Conservation (phyloP, 305 asterid species). For the Plantago rigida region DNA sequence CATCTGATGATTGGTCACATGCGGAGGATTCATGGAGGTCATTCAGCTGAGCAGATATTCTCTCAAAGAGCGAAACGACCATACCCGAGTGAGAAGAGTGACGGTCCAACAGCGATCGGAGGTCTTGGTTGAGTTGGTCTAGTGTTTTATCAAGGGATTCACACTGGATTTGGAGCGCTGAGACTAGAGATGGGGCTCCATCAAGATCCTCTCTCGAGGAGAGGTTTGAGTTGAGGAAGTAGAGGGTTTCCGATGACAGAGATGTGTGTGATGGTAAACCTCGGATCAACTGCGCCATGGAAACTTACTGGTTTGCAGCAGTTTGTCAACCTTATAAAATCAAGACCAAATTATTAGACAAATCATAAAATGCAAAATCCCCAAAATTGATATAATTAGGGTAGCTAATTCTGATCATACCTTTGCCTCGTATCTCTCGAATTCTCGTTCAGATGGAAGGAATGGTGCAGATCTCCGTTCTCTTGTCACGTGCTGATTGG, state of each 20-base stretch:
- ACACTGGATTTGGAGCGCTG: constrained; percentile 58
- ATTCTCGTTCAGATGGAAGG: too few species aligned
- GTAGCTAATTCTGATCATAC: too few species aligned
- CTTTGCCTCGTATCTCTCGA: too few species aligned
- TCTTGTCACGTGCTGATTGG: too few species aligned
- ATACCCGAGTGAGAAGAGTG: constrained; percentile 49
- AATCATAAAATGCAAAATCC: too few species aligned
- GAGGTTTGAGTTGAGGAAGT: constrained; percentile 58
- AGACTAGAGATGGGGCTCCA: constrained; percentile 51
- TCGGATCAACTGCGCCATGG: constrained; percentile 24
- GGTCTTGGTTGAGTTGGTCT: constrained; percentile 41
- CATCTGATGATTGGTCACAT: constrained; percentile 30
- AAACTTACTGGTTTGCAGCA: too few species aligned
- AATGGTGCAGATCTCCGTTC: too few species aligned
- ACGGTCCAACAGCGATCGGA: constrained; percentile 36
- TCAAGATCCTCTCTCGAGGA: constrained; percentile 45
- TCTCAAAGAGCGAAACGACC: constrained; percentile 39
- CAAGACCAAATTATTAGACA: too few species aligned
- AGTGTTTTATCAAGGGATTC: constrained; percentile 48
- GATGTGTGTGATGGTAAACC: constrained; percentile 51
- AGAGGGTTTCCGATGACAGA: constrained; percentile 45
- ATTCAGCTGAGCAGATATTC: constrained; percentile 39
- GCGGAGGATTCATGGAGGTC: constrained; percentile 49
- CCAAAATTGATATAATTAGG: too few species aligned
- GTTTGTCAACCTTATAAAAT: too few species aligned